These are phyloP conservation scores for Dactylellina drechsleri DNA, from an alignment of 2,329 filamentous ascomycete genomes.

Conservation along the genomic window DNA sequence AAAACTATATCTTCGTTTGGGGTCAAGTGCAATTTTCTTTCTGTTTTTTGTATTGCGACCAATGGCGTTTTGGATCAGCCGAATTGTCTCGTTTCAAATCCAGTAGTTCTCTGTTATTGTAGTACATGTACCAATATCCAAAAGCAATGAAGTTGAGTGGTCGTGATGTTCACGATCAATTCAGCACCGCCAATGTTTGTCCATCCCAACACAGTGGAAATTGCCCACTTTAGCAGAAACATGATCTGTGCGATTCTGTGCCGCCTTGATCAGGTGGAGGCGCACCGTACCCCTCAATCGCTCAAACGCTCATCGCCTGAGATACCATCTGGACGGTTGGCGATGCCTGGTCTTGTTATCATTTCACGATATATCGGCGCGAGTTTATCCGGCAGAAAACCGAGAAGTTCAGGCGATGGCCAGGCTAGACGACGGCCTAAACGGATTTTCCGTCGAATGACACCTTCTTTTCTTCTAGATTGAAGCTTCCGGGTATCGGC, in stretches of 20 bases:
- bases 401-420: slow-evolving; percentile 1
- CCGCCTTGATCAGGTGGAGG: background rate
- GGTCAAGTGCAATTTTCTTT: slow-evolving; percentile 2
- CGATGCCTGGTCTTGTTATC: slow-evolving; percentile 6
- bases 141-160: slow-evolving; percentile 9
- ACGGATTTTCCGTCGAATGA: background rate
- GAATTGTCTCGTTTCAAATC: slow-evolving; percentile 13
- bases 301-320: background rate
- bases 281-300: background rate
- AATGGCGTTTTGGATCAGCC: slow-evolving; percentile 46
- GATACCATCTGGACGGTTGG: background rate
- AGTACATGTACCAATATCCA: background rate
- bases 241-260: slow-evolving; percentile 47
- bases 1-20: slow-evolving; percentile 16
- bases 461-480: slow-evolving; percentile 1
- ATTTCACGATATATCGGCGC: slow-evolving; percentile 20
- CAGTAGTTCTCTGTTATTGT: background rate
- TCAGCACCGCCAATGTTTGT: background rate
- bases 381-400: slow-evolving; percentile 26
- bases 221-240: slow-evolving; percentile 51
- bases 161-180: slow-evolving; percentile 2
- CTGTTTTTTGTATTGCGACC: background rate
- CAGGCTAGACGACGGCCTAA: background rate
- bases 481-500: slow-evolving; percentile 32
- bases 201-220: slow-evolving; percentile 26